Percentiles rank a stretch among this genome's conserved stretches.
Evolutionary conservation across 768 basidiomycete species (phyloP).

Genomic region (Leccinum truebloodii): DNA sequence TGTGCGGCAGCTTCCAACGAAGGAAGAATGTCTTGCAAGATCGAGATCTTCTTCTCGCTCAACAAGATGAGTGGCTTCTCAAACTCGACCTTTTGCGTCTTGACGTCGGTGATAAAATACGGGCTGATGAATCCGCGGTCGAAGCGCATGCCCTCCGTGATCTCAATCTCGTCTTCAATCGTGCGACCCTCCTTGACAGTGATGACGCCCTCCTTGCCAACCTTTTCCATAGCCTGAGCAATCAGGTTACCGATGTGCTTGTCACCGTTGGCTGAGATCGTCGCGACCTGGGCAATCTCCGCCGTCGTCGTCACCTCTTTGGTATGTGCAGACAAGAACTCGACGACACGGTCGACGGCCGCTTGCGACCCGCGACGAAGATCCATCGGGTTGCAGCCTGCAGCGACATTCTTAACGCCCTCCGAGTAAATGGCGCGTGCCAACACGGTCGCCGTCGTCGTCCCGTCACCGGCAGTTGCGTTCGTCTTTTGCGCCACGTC

Average conservation of each 20-base stretch:
- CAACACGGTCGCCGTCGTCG: constrained; percentile 96
- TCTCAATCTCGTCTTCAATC: constrained; percentile 98
- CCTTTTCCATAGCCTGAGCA: constrained; percentile 99
- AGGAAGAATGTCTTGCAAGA: constrained; percentile 93
- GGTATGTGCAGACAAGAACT: constrained; percentile 84
- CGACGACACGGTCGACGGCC: constrained; percentile 93
- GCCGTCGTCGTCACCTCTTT: constrained; percentile 95
- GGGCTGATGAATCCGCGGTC: constrained; percentile 98
- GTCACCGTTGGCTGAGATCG: constrained; percentile 84
- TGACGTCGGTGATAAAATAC: constrained; percentile 98
- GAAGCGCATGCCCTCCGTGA: constrained; percentile 99
- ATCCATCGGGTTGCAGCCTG: constrained; percentile 99
- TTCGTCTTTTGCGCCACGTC: constrained; percentile 97
- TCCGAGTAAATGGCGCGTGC: constrained; percentile 97
- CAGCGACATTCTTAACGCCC: constrained; percentile 98
- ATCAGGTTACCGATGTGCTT: constrained; percentile 90
- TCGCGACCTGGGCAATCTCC: constrained; percentile 99
- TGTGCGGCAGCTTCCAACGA: constrained; percentile 82
- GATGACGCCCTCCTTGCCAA: constrained; percentile 99
- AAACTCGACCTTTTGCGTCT: constrained; percentile 92
- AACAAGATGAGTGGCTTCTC: constrained; percentile 95
- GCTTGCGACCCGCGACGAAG: constrained; percentile 97
- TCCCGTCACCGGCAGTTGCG: constrained; percentile 96
- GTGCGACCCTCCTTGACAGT: constrained; percentile 99
- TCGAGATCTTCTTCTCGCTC: constrained; percentile 97